Evolutionary conservation across 345 rosid species (phyloP).

Genomic region (Syzygium jambos): DNA sequence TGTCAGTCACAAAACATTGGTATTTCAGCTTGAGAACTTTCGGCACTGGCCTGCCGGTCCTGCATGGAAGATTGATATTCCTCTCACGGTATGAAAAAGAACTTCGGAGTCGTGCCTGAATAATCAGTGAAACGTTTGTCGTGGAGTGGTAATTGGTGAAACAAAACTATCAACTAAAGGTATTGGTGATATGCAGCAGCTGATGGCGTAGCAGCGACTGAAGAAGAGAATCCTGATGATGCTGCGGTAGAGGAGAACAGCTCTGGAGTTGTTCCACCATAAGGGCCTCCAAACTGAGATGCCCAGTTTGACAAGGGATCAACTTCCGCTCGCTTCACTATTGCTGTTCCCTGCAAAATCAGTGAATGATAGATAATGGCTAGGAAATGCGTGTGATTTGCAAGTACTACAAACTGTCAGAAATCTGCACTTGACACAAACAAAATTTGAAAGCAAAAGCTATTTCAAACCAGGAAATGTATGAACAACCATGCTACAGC

Average conservation of each 20-base stretch:
- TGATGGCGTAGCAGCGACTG: conserved; percentile 13
- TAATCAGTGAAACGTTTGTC: background rate
- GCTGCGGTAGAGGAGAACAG: conserved; percentile 57
- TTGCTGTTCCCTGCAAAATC: conserved; percentile 41
- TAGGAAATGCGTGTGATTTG: background rate
- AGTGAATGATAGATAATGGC: background rate
- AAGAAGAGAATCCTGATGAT: conserved; percentile 82
- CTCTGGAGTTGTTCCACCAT: conserved; percentile 20
- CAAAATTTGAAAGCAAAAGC: background rate
- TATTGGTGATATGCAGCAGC: background rate
- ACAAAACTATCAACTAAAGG: background rate
- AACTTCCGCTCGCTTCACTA: conserved; percentile 41
- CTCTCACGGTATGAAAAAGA: background rate
- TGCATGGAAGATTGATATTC: background rate
- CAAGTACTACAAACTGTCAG: background rate
- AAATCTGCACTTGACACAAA: background rate
- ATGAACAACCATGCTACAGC: background rate
- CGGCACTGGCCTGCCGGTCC: background rate
- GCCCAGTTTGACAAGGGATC: background rate
- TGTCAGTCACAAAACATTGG: background rate
- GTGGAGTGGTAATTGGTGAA: background rate
- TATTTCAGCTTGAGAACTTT: background rate
- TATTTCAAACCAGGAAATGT: background rate
- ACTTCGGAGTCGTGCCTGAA: background rate
- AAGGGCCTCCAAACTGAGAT: background rate